phyloP scores from a whole-genome alignment of 352 stramenopile genomes.

The Pythium rhizo-oryzae region DNA sequence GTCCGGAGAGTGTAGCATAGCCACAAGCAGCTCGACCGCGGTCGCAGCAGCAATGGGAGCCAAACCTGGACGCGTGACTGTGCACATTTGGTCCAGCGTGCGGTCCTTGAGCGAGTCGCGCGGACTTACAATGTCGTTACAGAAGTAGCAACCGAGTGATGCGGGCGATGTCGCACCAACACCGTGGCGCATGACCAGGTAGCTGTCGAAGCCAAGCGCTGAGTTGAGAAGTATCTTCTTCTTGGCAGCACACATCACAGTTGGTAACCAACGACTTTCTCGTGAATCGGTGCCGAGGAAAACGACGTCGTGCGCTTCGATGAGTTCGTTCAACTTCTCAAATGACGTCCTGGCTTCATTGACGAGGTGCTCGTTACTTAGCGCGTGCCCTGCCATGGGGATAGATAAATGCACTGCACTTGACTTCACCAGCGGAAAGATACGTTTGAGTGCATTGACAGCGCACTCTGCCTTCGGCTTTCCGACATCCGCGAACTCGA shows the following conservation, averaged over 20 bases:
- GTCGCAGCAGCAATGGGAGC: constrained; percentile 92
- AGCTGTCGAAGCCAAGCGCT: constrained; percentile 95
- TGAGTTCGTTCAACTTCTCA: constrained; percentile 85
- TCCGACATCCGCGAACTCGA: constrained; percentile 94
- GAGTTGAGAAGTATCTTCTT: constrained; percentile 90
- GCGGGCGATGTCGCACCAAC: constrained; percentile 27
- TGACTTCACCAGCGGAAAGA: constrained; percentile 93
- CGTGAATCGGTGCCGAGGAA: constrained; percentile 98
- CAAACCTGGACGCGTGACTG: constrained; percentile 97
- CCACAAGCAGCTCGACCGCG: constrained; percentile 97
- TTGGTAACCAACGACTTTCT: constrained; percentile 98
- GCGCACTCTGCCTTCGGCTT: constrained; percentile 95
- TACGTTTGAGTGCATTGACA: constrained; percentile 89
- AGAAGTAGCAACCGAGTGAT: constrained; percentile 98
- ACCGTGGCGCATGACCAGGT: constrained; percentile 98
- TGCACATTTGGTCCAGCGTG: constrained; percentile 99
- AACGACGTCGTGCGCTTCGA: constrained; percentile 94
- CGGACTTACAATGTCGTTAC: constrained; percentile 98
- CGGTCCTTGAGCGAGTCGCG: constrained; percentile 97
- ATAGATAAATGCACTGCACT: constrained; percentile 94
- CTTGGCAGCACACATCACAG: constrained; percentile 93
- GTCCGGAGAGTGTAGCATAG: constrained; percentile 93
- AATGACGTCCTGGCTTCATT: constrained; percentile 74
- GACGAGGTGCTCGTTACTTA: constrained; percentile 61
- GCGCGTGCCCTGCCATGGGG: constrained; percentile 97